Base-by-base conservation (phyloP, 805 yeast genomes). In the Candida methanosorbosa region DNA sequence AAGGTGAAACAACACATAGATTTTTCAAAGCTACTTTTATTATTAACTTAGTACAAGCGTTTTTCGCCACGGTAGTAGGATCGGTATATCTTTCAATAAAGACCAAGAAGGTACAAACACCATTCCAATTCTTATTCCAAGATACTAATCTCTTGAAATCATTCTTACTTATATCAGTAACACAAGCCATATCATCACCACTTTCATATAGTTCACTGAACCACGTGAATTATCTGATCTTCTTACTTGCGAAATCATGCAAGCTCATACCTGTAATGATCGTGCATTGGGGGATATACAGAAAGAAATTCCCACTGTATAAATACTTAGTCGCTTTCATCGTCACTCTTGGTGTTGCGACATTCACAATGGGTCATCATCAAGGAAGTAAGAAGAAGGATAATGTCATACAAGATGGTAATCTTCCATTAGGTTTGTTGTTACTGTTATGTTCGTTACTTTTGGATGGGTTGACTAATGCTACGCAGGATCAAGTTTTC, bases 181-280 rank as follows among this genome's bases (percentile, higher is more conserved):
- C 95, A 8, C 90, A 88, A 46, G 76, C 94, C 17, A 48, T 88
- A 18, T 76, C 95, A 1, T 72, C 88, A 2, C 96, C 96, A 5
- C 59, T 92, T 30, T 92, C 94, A 1, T 78, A 85, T 40, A 71
- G 78, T 28, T 75, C 95, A 15, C 61, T 90, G 39, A 67, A 72
- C 33, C 85, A 90, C 54, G 90, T 92, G 22, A 95, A 85, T 51
- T 92, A 83, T 52, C 62, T 92, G 49, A 81, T 94, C 0, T 81
- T 75, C 46, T 70, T 90, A 42, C 68, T 92, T 40, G 94, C 96
- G 15, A 92, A 92, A 53, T 81, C 95, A 36, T 90, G 97, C 55
- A 92, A 92, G 50, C 68, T 92, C 56, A 75, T 92, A 17, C 99
- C 99, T 0, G 95, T 90, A n/a, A 78, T 92, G 81, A 52, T 83